Evolutionary conservation across 345 rosid genomes (phyloP).

Genomic region (Dimocarpus longan): DNA sequence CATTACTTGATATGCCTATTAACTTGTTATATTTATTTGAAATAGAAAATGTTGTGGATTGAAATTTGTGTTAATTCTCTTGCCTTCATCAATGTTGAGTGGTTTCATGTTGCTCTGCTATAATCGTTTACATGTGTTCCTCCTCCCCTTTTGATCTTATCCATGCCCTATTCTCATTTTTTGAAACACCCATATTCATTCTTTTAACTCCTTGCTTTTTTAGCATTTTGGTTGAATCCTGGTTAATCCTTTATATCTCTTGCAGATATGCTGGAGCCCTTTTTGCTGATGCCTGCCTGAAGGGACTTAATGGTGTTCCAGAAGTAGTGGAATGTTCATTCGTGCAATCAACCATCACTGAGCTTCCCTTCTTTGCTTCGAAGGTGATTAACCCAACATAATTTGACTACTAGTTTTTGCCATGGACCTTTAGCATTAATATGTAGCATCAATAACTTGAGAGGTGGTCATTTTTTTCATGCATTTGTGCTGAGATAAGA

Average conservation of each 20-base stretch:
- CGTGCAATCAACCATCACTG: slow-evolving; percentile 75
- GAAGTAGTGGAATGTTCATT: slow-evolving; percentile 76
- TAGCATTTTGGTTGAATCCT: background rate
- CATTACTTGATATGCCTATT: background rate
- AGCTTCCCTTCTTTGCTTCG: slow-evolving; percentile 84
- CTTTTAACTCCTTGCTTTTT: background rate
- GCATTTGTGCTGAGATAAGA: too few species aligned
- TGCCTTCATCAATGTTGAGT: background rate
- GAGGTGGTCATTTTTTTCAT: too few species aligned
- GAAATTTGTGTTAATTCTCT: background rate
- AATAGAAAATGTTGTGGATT: background rate
- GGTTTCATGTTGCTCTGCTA: background rate
- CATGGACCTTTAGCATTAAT: too few species aligned
- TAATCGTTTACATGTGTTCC: background rate
- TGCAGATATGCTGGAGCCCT: slow-evolving; percentile 85
- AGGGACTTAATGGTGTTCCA: slow-evolving; percentile 83
- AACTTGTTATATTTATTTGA: background rate
- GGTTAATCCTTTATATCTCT: background rate
- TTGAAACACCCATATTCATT: background rate
- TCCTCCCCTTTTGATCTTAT: background rate
- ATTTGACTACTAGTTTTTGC: too few species aligned
- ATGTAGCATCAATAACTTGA: too few species aligned
- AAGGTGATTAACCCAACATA: slow-evolving; percentile 40
- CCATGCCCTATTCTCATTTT: too few species aligned
- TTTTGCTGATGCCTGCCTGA: slow-evolving; percentile 85